Evolutionary conservation across 495 filamentous ascomycete genomes (phyloP), one percentile per base, ranked within the genome.

Genomic region (Aeminium ludgeri): DNA sequence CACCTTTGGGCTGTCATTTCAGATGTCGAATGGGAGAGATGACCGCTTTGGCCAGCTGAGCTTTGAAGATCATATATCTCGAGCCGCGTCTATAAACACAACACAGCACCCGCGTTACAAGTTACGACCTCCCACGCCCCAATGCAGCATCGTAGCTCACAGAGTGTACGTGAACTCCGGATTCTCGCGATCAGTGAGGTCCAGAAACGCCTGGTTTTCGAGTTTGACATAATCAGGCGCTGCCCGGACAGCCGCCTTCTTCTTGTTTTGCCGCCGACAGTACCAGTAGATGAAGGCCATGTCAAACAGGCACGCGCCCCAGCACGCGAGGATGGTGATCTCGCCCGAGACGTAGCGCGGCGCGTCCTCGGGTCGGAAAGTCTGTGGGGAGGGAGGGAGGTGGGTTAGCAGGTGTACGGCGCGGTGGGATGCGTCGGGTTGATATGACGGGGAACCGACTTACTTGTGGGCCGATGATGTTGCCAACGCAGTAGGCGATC

Each of bases 291-390:
- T 76, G 53, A 78, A 78, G 0, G 61, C 43, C 33, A 82, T 50
- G 40, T 75, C 67, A 3, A 68, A 25, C 3, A 78, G 43, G 38
- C 67, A 71, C 3, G 75, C 59, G 13, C 55, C 62, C 59, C 65
- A 71, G 53, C 76, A 79, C n/a, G 70, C 67, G 19, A 81, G 67
- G 43, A 82, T 75, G 2, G 69, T 73, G 40, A 81, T 74, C 47
- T 78, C 74, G 15, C 74, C 79, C 3, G 76, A 74, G 13, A 75
- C 65, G 49, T 82, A 84, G 25, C 65, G 60, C 11, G 74, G 69
- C 6, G 68, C 70, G 51, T 74, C 70, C 23, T 64, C 49, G 0
- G 70, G 66, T 10, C 70, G 60, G 58, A 76, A 78, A n/a, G 65
- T 68, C 55, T 76, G 72, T 23, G 70, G 68, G 8, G 65, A 13